A percentile compares a stretch with the other conserved stretches of the same genome.
These are phyloP conservation scores for Venturia carpophila DNA, from an alignment of 2,329 filamentous ascomycete species.

Conservation along the genomic window DNA sequence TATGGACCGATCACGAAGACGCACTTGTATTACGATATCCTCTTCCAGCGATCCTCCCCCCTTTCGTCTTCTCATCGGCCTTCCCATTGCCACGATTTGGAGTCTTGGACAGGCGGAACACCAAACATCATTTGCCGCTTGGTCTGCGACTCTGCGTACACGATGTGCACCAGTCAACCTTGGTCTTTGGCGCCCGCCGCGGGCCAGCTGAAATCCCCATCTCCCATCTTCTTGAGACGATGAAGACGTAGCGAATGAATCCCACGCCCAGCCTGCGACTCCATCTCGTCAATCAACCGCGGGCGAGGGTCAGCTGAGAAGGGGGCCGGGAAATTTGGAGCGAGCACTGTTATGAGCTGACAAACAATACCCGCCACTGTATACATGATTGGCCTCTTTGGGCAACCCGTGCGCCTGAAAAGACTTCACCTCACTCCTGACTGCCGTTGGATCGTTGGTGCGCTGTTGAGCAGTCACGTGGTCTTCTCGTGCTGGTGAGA, in stretches of 20 bases:
- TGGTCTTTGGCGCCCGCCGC: not conserved
- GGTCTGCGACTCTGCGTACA: not conserved
- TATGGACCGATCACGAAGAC: no score
- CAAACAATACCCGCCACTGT: constrained; percentile 7
- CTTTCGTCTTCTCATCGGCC: not conserved
- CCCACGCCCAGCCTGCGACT: not conserved
- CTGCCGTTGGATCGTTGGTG: not conserved
- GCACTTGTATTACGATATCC: not conserved
- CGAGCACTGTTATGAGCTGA: not conserved
- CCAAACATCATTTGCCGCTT: no score
- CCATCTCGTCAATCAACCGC: not conserved
- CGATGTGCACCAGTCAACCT: not conserved
- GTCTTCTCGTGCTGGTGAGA: not conserved
- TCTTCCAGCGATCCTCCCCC: not conserved
- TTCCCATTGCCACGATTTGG: no score
- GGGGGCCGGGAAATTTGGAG: not conserved
- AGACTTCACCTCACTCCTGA: not conserved
- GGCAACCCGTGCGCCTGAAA: no score
- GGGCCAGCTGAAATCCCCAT: not conserved
- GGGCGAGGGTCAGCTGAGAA: constrained; percentile 1
- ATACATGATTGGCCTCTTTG: constrained; percentile 1
- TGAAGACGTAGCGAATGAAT: not conserved
- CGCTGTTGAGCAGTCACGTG: not conserved
- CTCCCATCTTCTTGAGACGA: not conserved
- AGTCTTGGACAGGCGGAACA: no score